These are phyloP conservation scores for Wickerhamiella siamensis DNA, from an alignment of 805 yeast genomes.

Conservation along the genomic window DNA sequence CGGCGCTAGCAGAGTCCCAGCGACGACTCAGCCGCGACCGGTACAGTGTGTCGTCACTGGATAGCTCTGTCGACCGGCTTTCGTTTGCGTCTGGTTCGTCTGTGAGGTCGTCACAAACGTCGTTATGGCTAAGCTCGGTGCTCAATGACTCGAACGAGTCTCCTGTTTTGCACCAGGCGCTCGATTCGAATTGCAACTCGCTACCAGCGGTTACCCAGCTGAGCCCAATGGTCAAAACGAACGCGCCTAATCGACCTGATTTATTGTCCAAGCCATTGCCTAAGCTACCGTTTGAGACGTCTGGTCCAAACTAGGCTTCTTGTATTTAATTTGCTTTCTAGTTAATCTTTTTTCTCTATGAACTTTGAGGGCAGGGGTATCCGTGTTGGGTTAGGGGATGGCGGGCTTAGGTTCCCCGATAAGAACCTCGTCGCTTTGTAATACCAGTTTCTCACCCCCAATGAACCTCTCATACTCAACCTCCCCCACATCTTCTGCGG, in stretches of 20 bases:
- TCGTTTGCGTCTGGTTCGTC: slow-evolving; percentile 2
- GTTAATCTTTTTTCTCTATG: too few species aligned
- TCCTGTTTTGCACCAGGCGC: not conserved
- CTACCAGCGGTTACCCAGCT: not conserved
- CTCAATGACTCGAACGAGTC: slow-evolving; percentile 3
- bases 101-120: slow-evolving; percentile 9
- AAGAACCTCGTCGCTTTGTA: not conserved
- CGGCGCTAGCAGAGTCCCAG: not conserved
- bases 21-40: not conserved
- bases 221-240: not conserved
- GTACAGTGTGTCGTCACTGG: slow-evolving; percentile 5
- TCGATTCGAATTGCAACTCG: not conserved
- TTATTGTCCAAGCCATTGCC: not conserved
- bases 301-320: too few species aligned
- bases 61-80: slow-evolving; percentile 5
- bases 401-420: not conserved
- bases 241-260: not conserved
- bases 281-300: not conserved
- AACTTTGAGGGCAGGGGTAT: too few species aligned
- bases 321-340: too few species aligned
- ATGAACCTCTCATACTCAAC: slow-evolving; percentile 12
- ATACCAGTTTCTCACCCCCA: slow-evolving; percentile 1
- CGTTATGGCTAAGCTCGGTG: slow-evolving; percentile 9
- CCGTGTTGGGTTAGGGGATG: not conserved
- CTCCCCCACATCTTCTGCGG: slow-evolving; percentile 11